phyloP scores from a whole-genome alignment of 2,329 filamentous ascomycete species.

The Monosporascus sp. region DNA sequence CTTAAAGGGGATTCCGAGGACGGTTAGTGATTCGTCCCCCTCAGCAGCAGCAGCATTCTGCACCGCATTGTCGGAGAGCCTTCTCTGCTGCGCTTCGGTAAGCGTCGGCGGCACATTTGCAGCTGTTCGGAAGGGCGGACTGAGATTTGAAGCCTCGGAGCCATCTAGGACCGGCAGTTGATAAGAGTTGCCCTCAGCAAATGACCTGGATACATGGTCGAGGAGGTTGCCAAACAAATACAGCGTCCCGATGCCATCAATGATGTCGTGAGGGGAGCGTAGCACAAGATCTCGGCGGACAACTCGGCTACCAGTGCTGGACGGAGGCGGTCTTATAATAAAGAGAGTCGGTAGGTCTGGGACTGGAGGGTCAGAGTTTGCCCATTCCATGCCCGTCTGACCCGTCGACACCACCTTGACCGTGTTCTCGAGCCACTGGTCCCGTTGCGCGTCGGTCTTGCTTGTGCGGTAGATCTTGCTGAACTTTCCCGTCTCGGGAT shows the following conservation, averaged over 20 bases:
- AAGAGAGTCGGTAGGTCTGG: constrained; percentile 28
- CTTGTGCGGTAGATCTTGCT: not conserved
- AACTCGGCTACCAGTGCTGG: too few species aligned
- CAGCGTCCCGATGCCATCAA: constrained; percentile 34
- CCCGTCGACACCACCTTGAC: constrained; percentile 18
- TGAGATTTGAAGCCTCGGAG: not conserved
- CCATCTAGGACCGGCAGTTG: not conserved
- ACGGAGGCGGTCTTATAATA: not conserved
- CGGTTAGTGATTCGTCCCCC: not conserved
- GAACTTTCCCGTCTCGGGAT: constrained; percentile 1
- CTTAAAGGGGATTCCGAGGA: not conserved
- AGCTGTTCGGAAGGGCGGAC: not conserved
- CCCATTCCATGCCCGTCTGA: constrained; percentile 26
- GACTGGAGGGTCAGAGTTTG: constrained; percentile 29
- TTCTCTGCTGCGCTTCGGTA: not conserved
- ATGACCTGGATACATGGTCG: constrained; percentile 10
- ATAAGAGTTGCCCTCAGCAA: not conserved
- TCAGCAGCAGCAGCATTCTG: not conserved
- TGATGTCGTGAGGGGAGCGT: constrained; percentile 32
- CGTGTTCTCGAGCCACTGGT: constrained; percentile 25
- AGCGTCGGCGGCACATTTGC: not conserved
- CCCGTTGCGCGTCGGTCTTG: constrained; percentile 2
- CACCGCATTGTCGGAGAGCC: not conserved
- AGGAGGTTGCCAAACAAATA: constrained; percentile 27
- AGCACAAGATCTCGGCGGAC: constrained; percentile 25